Conservation (phyloP, 148 eudicot genomes). For the Beta vulgaris region DNA sequence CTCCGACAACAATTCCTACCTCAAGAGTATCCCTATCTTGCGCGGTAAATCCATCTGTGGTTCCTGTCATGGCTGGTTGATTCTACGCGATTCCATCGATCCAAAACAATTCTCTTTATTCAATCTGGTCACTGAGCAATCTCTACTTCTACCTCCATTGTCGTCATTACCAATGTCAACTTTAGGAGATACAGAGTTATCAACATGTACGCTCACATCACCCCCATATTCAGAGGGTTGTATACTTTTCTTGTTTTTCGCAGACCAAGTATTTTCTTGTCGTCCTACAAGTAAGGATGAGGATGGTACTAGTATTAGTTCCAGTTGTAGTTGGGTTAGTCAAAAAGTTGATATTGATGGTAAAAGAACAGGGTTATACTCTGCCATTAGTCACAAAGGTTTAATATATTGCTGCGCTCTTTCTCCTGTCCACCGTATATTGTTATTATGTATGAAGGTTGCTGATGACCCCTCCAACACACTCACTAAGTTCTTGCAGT, state of each 20-base stretch:
- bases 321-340: not conserved
- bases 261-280: not conserved
- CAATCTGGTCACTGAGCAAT: not conserved
- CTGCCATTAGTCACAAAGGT: no score
- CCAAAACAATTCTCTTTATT: not conserved
- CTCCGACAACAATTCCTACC: not conserved
- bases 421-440: no score
- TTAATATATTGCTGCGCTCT: no score
- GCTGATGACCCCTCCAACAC: not conserved
- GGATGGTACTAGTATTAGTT: no score
- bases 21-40: conserved; percentile 3
- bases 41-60: not conserved
- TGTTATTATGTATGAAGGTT: not conserved
- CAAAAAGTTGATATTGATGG: not conserved
- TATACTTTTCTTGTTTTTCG: not conserved
- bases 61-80: conserved; percentile 5
- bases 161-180: no score
- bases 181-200: not conserved
- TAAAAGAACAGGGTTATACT: not conserved
- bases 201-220: not conserved
- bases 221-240: not conserved
- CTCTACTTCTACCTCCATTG: not conserved
- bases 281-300: no score
- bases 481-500: not conserved
- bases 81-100: not conserved